Evolutionary conservation across 305 asterid genomes (phyloP).

Genomic region (Solanum hybrid): DNA sequence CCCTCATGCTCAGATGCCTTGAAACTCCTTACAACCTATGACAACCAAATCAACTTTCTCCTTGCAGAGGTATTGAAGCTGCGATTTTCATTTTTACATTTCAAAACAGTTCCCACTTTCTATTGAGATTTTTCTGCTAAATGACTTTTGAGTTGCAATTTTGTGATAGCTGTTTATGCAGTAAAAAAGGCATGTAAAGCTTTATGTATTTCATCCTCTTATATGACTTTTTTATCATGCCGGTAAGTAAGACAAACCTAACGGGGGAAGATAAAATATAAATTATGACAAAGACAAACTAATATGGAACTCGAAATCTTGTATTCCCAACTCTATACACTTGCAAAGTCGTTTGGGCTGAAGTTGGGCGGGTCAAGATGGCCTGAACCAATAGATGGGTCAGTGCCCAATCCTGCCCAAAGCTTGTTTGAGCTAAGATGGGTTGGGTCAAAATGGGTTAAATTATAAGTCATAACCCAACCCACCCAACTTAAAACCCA

Average conservation of each 20-base stretch:
- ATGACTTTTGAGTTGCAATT: neutral
- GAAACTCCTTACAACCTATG: slow-evolving; percentile 44
- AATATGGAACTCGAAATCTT: neutral
- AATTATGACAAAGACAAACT: neutral
- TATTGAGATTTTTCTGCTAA: neutral
- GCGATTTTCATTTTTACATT: slow-evolving; percentile 2
- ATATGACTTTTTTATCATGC: neutral
- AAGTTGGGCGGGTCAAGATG: neutral
- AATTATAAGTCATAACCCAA: neutral
- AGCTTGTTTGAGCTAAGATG: neutral
- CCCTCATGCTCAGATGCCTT: slow-evolving; percentile 37
- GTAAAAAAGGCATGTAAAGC: neutral
- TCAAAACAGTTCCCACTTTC: neutral
- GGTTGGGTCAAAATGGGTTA: neutral
- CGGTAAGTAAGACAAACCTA: neutral
- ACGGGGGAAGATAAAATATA: neutral
- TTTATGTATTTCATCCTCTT: neutral
- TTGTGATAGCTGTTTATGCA: neutral
- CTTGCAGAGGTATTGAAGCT: slow-evolving; percentile 60
- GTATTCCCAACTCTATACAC: neutral
- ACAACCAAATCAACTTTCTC: slow-evolving; percentile 56
- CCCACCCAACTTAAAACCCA: neutral
- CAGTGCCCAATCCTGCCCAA: neutral
- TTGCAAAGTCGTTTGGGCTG: neutral
- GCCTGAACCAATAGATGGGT: neutral